Evolutionary conservation across 352 stramenopile species (phyloP), one percentile per base, ranked within the genome.

Genomic region (Blastocystis sp.): DNA sequence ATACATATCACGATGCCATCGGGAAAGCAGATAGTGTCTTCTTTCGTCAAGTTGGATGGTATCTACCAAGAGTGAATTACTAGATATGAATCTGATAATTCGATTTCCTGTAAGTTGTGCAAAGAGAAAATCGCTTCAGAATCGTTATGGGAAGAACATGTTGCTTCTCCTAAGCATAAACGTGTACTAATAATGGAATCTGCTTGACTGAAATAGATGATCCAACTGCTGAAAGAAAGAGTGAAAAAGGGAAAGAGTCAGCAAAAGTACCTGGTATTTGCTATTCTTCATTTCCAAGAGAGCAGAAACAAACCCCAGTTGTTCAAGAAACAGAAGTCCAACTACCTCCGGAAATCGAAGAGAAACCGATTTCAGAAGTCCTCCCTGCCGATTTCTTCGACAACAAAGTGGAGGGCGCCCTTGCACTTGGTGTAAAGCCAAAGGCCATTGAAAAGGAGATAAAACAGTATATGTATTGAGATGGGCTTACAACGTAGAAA

Each of bases 341-440:
- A 45, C 66, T 29, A 55, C 50, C 6, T 53, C 34, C 43, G 7
- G 66, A 53, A 77, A 54, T 45, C 18, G 50, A 55, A 15, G 39
- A 39, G 23, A n/a, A 39, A 0, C 34, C 73, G n/a, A 47, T 66
- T 29, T n/a, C 66, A 9, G 39, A 26, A 18, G 34, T 61, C 68
- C 73, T 84, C 47, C 73, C 73, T 37, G 73, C 47, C n/a, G 26
- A 84, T 50, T 84, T 84, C 50, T 84, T 84, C 47, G 73, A 84
- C 39, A 45, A 84, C 26, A 23, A 45, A 23, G 45, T 84, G 9
- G 47, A 84, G 47, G 73, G 73, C 3, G 73, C 55, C 39, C 26
- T 84, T 18, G 73, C 73, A 66, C 64, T 61, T 5, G 73, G 73
- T 34, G 47, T 54, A 45, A 84, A 84, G 29, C 18, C 5, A 23